phyloP scores from a whole-genome alignment of 805 yeast species.

The Candida morakotiae region DNA sequence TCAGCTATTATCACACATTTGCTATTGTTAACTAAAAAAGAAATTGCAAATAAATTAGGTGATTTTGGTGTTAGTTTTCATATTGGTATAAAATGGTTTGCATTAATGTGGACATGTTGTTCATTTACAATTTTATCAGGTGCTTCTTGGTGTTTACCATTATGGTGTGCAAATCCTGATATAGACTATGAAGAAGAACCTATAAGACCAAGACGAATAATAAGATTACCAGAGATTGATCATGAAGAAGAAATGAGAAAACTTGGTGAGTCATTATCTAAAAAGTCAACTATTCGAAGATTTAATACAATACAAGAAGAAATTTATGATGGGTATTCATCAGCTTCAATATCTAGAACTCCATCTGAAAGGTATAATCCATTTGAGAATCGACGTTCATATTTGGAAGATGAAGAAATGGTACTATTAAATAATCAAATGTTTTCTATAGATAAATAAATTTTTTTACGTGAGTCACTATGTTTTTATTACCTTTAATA shows the following conservation, averaged over 20 bases:
- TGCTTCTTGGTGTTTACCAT: constrained; percentile 34
- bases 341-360: constrained; percentile 2
- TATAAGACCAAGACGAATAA: not conserved
- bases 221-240: constrained; percentile 2
- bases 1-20: constrained; percentile 25
- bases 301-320: constrained; percentile 18
- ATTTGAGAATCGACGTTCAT: constrained; percentile 9
- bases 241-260: constrained; percentile 27
- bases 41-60: constrained; percentile 29
- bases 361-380: constrained; percentile 4
- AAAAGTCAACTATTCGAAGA: constrained; percentile 29
- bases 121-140: constrained; percentile 18
- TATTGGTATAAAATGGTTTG: constrained; percentile 40
- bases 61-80: constrained; percentile 44
- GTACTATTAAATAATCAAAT: constrained; percentile 14
- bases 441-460: constrained; percentile 5
- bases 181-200: not conserved
- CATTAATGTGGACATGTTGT: constrained; percentile 36
- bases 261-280: constrained; percentile 33
- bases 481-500: constrained; percentile 35
- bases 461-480: constrained; percentile 2
- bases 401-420: constrained; percentile 21
- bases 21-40: constrained; percentile 19
- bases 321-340: constrained; percentile 22
- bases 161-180: constrained; percentile 51